Conservation (phyloP, 805 yeast species). For the Candida sphagnicola region DNA sequence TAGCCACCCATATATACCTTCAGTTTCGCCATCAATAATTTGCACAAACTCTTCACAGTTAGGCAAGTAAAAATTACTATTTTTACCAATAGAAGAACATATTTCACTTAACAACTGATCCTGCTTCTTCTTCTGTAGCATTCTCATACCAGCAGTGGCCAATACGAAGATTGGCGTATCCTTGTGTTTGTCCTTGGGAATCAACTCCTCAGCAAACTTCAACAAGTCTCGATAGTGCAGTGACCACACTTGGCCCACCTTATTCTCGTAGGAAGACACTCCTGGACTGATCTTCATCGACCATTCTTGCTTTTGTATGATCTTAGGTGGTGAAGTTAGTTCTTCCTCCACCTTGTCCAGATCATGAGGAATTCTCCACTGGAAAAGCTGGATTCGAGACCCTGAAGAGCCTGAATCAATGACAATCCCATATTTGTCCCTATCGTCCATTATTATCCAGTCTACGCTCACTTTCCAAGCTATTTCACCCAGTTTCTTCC, state of each 20-base stretch:
- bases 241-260: conserved; percentile 58
- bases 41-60: conserved; percentile 71
- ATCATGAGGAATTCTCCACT: conserved; percentile 57
- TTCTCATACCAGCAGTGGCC: conserved; percentile 97
- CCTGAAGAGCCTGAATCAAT: conserved; percentile 97
- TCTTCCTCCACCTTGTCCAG: conserved; percentile 21
- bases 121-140: conserved; percentile 55
- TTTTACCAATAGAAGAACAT: conserved; percentile 51
- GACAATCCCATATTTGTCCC: conserved; percentile 69
- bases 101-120: conserved; percentile 52
- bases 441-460: conserved; percentile 2
- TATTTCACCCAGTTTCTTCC: too few relatives aligned
- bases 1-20: conserved; percentile 95
- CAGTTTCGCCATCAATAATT: conserved; percentile 90
- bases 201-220: conserved; percentile 61
- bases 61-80: conserved; percentile 53
- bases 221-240: conserved; percentile 66
- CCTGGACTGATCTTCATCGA: conserved; percentile 77
- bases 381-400: conserved; percentile 78
- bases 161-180: conserved; percentile 86
- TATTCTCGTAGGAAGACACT: conserved; percentile 58
- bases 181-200: conserved; percentile 57
- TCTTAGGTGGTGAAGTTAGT: conserved; percentile 61
- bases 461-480: too few relatives aligned
- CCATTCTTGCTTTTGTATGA: conserved; percentile 66